Base-by-base conservation (phyloP, 176 grass and related monocot species). In the Typha latifolia region DNA sequence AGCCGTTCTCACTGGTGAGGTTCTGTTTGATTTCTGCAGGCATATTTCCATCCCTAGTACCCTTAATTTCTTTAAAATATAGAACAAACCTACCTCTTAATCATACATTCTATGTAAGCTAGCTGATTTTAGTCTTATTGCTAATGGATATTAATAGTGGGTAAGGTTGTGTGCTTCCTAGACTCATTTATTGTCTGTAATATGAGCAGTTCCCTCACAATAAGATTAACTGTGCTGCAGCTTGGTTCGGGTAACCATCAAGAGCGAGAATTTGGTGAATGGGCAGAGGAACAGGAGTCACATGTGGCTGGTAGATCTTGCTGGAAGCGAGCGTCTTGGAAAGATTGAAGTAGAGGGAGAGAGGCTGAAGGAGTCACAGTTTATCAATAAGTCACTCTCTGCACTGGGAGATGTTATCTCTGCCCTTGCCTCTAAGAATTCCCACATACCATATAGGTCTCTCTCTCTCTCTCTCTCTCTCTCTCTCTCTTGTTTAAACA, bases 321-420 rank as follows among this genome's bases (percentile, higher is more conserved):
- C 95, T 66, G 95, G 95, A 56, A 94, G 95, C 69, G 95, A 99
- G 51, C 81, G 95, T 20, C 14, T 85, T 29, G 82, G 64, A 4
- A 99, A 90, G 81, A 90, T 79, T 71, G 95, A 91, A 73, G 95
- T 80, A 0, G 89, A 99, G 65, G 95, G 95, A 27, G 95, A 99
- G 63, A 99, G 86, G 74, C 47, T 99, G 43, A 83, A 75, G 73
- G 95, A 94, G 57, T 87, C 95, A 48, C 84, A 90, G 47, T 99
- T 90, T 70, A 99, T 99, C 62, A 99, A 94, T 68, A 99, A 83
- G 67, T 99, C 95, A 19, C 79, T 94, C 16, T 90, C 95, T 65
- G 86, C 95, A 63, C 61, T 99, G 66, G 94, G 94, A 67, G 94
- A 99, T 74, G 89, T 93, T 67, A 99, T 99, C 43, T 82, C 94